These are phyloP conservation scores for Diaporthe caulivora DNA, from an alignment of 2,329 filamentous ascomycete species.

Conservation along the genomic window DNA sequence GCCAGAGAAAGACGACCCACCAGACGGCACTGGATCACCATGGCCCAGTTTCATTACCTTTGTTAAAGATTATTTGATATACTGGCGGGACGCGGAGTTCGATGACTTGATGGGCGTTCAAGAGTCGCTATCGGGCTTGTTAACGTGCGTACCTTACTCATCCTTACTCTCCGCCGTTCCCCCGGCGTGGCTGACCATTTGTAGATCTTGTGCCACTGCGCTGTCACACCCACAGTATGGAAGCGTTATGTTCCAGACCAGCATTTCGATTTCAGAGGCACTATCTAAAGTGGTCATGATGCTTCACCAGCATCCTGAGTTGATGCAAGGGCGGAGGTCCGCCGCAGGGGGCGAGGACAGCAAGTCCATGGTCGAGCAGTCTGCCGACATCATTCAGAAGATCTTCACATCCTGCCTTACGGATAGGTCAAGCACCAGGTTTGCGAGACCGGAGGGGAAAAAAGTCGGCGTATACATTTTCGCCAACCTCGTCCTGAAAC, in stretches of 20 bases:
- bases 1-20: slow-evolving; percentile 73
- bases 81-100: slow-evolving; percentile 84
- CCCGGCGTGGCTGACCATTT: slow-evolving; percentile 9
- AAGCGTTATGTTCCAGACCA: slow-evolving; percentile 83
- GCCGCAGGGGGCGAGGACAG: slow-evolving; percentile 75
- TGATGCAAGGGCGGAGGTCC: slow-evolving; percentile 73
- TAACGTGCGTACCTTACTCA: slow-evolving; percentile 71
- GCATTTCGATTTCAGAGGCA: slow-evolving; percentile 83
- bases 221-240: slow-evolving; percentile 85
- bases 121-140: slow-evolving; percentile 77
- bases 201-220: slow-evolving; percentile 84
- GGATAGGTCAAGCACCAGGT: slow-evolving; percentile 77
- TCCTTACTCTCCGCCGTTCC: neutral
- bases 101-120: slow-evolving; percentile 82
- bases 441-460: slow-evolving; percentile 82
- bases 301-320: slow-evolving; percentile 82
- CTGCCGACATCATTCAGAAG: slow-evolving; percentile 89
- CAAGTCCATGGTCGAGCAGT: slow-evolving; percentile 85
- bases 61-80: slow-evolving; percentile 83
- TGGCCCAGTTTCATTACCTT: slow-evolving; percentile 86
- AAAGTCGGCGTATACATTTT: slow-evolving; percentile 91
- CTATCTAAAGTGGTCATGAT: slow-evolving; percentile 87
- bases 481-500: slow-evolving; percentile 89
- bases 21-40: slow-evolving; percentile 72
- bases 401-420: slow-evolving; percentile 92